Evolutionary conservation across 2,329 filamentous ascomycete species (phyloP).

Genomic region (Penicillium thymicola): DNA sequence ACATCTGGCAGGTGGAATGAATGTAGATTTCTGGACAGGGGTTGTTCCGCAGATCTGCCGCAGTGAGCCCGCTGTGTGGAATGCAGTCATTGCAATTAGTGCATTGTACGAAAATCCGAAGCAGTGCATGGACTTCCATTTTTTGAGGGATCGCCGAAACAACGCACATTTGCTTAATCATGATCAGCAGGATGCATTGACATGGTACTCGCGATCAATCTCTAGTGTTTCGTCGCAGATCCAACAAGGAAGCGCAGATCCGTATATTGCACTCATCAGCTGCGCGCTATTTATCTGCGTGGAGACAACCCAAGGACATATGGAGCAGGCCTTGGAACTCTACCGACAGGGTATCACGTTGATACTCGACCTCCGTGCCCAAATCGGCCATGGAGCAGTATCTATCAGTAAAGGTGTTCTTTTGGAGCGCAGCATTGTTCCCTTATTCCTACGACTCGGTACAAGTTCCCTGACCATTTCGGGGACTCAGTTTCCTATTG

Average conservation of each 20-base stretch:
- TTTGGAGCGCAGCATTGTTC: slow-evolving; percentile 28
- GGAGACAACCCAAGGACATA: slow-evolving; percentile 26
- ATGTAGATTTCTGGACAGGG: slow-evolving; percentile 22
- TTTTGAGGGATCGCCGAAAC: background rate
- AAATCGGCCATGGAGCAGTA: slow-evolving; percentile 11
- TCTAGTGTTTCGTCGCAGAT: slow-evolving; percentile 25
- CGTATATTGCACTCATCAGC: slow-evolving; percentile 29
- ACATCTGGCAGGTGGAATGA: slow-evolving; percentile 13
- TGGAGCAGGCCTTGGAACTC: slow-evolving; percentile 25
- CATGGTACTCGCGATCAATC: slow-evolving; percentile 35
- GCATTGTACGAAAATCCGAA: slow-evolving; percentile 18
- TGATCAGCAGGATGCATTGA: slow-evolving; percentile 22
- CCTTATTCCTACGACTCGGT: slow-evolving; percentile 28
- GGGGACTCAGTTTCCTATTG: slow-evolving; percentile 1
- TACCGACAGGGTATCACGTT: slow-evolving; percentile 27
- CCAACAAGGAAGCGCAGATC: slow-evolving; percentile 19
- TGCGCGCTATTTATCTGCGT: slow-evolving; percentile 37
- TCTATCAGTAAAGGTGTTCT: slow-evolving; percentile 15
- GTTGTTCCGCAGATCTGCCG: slow-evolving; percentile 22
- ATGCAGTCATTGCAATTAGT: slow-evolving; percentile 25
- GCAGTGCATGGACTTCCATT: slow-evolving; percentile 11
- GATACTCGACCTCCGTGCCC: slow-evolving; percentile 20
- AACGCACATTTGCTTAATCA: background rate
- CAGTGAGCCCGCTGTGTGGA: slow-evolving; percentile 25
- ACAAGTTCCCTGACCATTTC: slow-evolving; percentile 16